These are phyloP conservation scores for Hypoxylon sp. DNA, from an alignment of 2,329 filamentous ascomycete genomes.

Conservation along the genomic window DNA sequence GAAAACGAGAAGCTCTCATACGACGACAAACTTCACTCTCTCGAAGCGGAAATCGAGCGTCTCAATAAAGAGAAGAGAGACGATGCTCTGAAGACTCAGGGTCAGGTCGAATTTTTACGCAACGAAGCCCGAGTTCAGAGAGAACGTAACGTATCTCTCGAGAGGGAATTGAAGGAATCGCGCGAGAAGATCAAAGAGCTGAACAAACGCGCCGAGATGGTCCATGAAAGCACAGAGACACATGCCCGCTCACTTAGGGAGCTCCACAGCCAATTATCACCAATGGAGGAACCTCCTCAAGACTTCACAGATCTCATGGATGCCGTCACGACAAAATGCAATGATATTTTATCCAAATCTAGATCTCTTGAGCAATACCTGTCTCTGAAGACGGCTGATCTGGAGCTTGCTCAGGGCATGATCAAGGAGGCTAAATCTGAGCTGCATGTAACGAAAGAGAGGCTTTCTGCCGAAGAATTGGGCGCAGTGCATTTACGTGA, in stretches of 20 bases:
- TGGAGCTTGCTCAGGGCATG: slow-evolving; percentile 71
- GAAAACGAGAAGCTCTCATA: slow-evolving; percentile 83
- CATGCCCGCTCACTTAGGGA: slow-evolving; percentile 70
- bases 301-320: slow-evolving; percentile 73
- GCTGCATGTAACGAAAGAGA: slow-evolving; percentile 68
- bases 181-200: slow-evolving; percentile 69
- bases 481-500: slow-evolving; percentile 69
- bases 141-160: slow-evolving; percentile 72
- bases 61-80: slow-evolving; percentile 71
- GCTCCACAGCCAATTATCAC: slow-evolving; percentile 71
- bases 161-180: slow-evolving; percentile 69
- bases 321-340: slow-evolving; percentile 70
- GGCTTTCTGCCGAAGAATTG: slow-evolving; percentile 67
- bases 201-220: slow-evolving; percentile 65
- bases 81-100: slow-evolving; percentile 71
- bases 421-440: slow-evolving; percentile 71
- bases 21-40: slow-evolving; percentile 76
- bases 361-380: slow-evolving; percentile 73
- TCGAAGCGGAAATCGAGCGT: slow-evolving; percentile 80
- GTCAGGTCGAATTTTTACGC: slow-evolving; percentile 74
- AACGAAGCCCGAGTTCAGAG: slow-evolving; percentile 73
- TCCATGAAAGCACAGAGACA: slow-evolving; percentile 67
- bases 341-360: slow-evolving; percentile 72
- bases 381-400: slow-evolving; percentile 73
- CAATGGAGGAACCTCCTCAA: slow-evolving; percentile 66